Conservation (phyloP, 2,329 filamentous ascomycete genomes). For the Sporothrix schenckii region DNA sequence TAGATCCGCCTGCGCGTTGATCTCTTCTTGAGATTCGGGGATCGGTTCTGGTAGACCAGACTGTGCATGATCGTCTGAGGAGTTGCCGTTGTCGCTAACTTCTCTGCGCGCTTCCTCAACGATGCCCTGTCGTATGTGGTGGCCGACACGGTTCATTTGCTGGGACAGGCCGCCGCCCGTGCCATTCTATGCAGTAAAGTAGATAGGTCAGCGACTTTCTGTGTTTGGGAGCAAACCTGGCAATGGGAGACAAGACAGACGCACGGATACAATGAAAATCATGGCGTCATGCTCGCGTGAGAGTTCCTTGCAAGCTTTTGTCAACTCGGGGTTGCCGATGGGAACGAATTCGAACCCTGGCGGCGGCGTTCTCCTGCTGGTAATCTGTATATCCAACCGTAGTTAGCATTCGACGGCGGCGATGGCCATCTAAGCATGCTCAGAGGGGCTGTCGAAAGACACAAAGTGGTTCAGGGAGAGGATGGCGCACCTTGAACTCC, state of each 20-base stretch:
- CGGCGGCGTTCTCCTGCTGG: constrained; percentile 55
- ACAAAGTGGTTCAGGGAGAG: background rate
- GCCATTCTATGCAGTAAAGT: constrained; percentile 31
- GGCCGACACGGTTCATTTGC: constrained; percentile 62
- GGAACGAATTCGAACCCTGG: constrained; percentile 66
- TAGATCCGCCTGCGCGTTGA: constrained; percentile 64
- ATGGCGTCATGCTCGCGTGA: constrained; percentile 64
- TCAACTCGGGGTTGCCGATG: constrained; percentile 63
- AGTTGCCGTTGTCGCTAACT: constrained; percentile 40
- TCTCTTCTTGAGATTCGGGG: constrained; percentile 61
- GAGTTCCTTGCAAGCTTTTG: constrained; percentile 64
- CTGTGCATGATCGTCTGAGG: constrained; percentile 36
- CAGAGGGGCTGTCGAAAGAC: background rate
- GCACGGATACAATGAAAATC: constrained; percentile 68
- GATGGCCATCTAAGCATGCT: background rate
- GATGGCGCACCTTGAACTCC: constrained; percentile 59
- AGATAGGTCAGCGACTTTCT: constrained; percentile 36
- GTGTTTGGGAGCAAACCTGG: background rate
- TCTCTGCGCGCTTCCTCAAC: constrained; percentile 57
- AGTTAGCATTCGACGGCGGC: constrained; percentile 4
- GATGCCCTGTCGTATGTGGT: constrained; percentile 62
- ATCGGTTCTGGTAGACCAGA: constrained; percentile 57
- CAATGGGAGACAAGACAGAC: constrained; percentile 37
- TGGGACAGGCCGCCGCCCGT: constrained; percentile 32
- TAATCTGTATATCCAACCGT: constrained; percentile 49